These are phyloP conservation scores for Trichosporon coremiiforme DNA, from an alignment of 1,284 basidiomycete species.

Conservation along the genomic window DNA sequence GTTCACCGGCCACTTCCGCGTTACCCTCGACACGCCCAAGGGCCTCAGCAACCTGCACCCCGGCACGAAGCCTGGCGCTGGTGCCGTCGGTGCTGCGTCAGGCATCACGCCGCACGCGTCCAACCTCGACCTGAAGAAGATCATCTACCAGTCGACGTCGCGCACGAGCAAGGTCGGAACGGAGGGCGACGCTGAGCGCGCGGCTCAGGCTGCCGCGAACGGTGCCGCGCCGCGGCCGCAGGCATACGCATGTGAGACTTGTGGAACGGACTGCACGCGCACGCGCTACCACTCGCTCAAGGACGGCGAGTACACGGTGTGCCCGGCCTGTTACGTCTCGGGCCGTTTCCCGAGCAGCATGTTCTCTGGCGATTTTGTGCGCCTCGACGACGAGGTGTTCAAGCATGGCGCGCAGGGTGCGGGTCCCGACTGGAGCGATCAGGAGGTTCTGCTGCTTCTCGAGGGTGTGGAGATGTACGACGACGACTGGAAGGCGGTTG, in stretches of 20 bases:
- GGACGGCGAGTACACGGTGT: slow-evolving; percentile 85
- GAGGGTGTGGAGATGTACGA: slow-evolving; percentile 98
- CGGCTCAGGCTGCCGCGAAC: slow-evolving; percentile 63
- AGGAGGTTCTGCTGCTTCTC: slow-evolving; percentile 82
- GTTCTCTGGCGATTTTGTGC: slow-evolving; percentile 98
- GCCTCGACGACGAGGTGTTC: slow-evolving; percentile 67
- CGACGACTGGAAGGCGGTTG: slow-evolving; percentile 91
- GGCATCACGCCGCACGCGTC: slow-evolving; percentile 65
- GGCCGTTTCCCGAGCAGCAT: slow-evolving; percentile 94
- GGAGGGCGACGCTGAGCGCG: slow-evolving; percentile 65
- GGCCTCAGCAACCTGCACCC: slow-evolving; percentile 93
- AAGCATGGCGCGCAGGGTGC: slow-evolving; percentile 60
- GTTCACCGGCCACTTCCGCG: slow-evolving; percentile 97
- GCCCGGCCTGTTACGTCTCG: slow-evolving; percentile 88
- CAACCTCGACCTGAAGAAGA: slow-evolving; percentile 75
- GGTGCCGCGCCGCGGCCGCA: slow-evolving; percentile 57
- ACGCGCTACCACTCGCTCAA: slow-evolving; percentile 92
- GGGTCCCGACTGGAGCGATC: slow-evolving; percentile 81
- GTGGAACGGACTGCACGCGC: slow-evolving; percentile 86
- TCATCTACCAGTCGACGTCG: slow-evolving; percentile 85
- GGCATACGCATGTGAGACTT: slow-evolving; percentile 85
- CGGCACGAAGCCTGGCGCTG: slow-evolving; percentile 65
- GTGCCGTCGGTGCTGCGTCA: slow-evolving; percentile 40
- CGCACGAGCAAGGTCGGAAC: slow-evolving; percentile 65
- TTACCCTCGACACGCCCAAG: slow-evolving; percentile 93